Base-by-base conservation (phyloP, 192 early-diverging fungal genomes). In the Diversispora eburnea region DNA sequence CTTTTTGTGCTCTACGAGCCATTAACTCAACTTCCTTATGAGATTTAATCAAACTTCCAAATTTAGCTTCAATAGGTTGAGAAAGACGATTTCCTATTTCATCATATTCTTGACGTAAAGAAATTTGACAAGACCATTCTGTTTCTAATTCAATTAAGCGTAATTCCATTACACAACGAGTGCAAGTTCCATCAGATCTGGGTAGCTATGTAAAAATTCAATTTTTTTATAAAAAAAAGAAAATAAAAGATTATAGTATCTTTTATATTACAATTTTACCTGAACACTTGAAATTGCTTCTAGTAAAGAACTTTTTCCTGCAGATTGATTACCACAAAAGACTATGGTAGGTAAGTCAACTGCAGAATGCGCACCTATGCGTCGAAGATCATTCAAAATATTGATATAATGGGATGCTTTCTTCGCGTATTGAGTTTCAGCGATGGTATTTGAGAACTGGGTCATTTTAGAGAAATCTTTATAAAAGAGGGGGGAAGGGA, bases 271-370 rank as follows among this genome's bases (percentile, higher is more conserved):
- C 25, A 33, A 33, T 33, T 33, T 33, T 64, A 73, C 59, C 15
- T 77, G 74, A 5, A 88, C 64, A 15, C 82, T 84, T 33, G 82
- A 87, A 17, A 87, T 73, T 6, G 84, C 83, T 70, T 87, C 86
- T 22, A 87, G 63, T 17, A 87, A 70, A 63, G 72, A 75, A 52
- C 77, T 79, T 63, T 87, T 87, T 2, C 86, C 86, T 3, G 81
- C 85, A 41, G 78, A 80, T 48, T 87, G 86, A 57, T 85, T 86
- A 0, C 86, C 86, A 68, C 82, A 82, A 10, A 87, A 79, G n/a
- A 88, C 86, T 15, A 87, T 74, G 17, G 84, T 86, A 8, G 86
- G 87, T 8, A 87, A 74, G 62, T 87, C 85, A 64, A 86, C 46
- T 0, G 65, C 47, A n/a, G 25, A 67, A 48, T 67, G 45, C 12